Evolutionary conservation across 75 land plant genomes (phyloP).

Genomic region (Cupressus sempervirens): DNA sequence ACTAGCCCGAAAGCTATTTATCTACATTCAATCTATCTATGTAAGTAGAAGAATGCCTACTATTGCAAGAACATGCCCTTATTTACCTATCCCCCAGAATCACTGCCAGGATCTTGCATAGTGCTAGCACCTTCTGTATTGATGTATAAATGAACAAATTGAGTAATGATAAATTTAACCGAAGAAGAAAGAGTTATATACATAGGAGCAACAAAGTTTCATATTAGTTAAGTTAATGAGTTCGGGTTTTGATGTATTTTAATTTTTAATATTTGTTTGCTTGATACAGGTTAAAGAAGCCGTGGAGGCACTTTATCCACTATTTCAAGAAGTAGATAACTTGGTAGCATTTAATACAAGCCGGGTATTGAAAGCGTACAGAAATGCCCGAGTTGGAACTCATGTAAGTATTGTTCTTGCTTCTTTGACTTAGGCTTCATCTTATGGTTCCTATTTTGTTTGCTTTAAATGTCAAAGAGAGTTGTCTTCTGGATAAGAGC

Average conservation of each 20-base stretch:
- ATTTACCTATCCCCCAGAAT: not conserved
- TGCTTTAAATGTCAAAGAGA: not conserved
- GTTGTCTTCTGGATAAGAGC: not conserved
- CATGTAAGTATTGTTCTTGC: slow-evolving; percentile 47
- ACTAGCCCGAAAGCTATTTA: not conserved
- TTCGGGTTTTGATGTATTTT: not conserved
- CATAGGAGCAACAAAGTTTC: not conserved
- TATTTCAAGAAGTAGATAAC: slow-evolving; percentile 67
- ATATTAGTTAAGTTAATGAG: not conserved
- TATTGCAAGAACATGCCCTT: not conserved
- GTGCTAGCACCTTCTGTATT: not conserved
- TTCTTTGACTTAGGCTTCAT: not conserved
- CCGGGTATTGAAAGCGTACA: slow-evolving; percentile 73
- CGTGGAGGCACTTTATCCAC: slow-evolving; percentile 50
- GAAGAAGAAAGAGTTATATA: not conserved
- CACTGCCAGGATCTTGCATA: not conserved
- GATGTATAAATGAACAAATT: not conserved
- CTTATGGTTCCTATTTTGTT: not conserved
- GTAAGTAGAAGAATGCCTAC: not conserved
- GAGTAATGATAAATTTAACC: not conserved
- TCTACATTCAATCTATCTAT: not conserved
- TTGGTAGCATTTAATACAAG: slow-evolving; percentile 66
- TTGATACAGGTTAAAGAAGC: slow-evolving; percentile 66
- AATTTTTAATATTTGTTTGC: not conserved
- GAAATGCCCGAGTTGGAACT: slow-evolving; percentile 78